Percentiles rank a stretch among this genome's conserved stretches.
phyloP scores from a whole-genome alignment of 2,329 filamentous ascomycete genomes.

The Karstenula rhodostoma region DNA sequence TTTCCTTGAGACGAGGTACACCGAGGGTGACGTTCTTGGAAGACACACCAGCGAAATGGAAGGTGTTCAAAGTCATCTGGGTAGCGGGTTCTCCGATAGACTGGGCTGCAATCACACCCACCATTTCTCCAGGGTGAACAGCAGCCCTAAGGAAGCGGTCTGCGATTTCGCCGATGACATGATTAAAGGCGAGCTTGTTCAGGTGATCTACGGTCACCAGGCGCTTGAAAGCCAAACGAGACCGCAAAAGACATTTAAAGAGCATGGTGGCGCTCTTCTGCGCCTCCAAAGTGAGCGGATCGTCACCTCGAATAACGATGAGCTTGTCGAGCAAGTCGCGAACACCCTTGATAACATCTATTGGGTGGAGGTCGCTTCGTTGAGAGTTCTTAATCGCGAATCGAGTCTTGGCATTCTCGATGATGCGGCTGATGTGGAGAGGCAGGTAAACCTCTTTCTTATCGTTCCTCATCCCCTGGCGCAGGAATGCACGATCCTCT shows the following conservation, averaged over 20 bases:
- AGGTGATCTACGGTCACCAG: conserved; percentile 85
- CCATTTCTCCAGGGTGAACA: conserved; percentile 96
- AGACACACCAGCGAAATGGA: conserved; percentile 99
- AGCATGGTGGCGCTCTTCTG: conserved; percentile 88
- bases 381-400: conserved; percentile 85
- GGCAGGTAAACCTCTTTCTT: conserved; percentile 89
- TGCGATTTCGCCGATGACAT: conserved; percentile 89
- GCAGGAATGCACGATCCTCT: conserved; percentile 77
- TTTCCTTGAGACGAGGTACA: conserved; percentile 99
- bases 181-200: conserved; percentile 90
- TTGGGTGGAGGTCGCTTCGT: conserved; percentile 87
- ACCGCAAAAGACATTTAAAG: conserved; percentile 91
- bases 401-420: conserved; percentile 86
- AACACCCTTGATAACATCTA: conserved; percentile 84
- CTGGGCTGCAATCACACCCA: conserved; percentile 95
- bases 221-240: conserved; percentile 89
- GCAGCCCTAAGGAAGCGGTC: conserved; percentile 85
- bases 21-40: conserved; percentile 99
- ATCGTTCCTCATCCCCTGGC: conserved; percentile 70
- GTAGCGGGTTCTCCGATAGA: conserved; percentile 98
- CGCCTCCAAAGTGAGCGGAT: conserved; percentile 83
- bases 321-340: conserved; percentile 77
- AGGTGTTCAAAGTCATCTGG: conserved; percentile 99
- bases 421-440: conserved; percentile 88
- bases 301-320: conserved; percentile 84